Base-by-base conservation (phyloP, 805 yeast species). In the Saccharomycopsis synnaedendra region DNA sequence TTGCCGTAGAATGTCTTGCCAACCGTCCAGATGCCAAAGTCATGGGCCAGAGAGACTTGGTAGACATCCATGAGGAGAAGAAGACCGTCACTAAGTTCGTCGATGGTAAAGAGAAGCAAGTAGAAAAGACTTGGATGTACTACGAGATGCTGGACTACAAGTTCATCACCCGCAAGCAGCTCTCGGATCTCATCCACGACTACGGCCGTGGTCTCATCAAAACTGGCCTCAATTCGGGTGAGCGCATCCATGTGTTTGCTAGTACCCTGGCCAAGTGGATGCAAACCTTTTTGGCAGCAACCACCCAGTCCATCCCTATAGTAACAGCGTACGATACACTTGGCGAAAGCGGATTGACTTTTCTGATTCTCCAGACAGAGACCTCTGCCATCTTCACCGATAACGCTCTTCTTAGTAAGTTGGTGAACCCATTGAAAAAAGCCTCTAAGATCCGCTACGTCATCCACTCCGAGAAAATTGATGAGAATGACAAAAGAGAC, bases 321-420 rank as follows among this genome's bases (percentile, higher is more conserved):
- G 97, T 88, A 39, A 93, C 98, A 10, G 97, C 98, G 37, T 93
- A 93, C 65, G 97, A 89, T 64, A 87, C 96, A 40, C 72, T 89
- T 55, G 97, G 97, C 49, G 95, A 87, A 65, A 73, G 74, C 36
- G 96, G 96, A 29, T 73, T 89, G 60, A 82, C 82, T 49, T 95
- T 84, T 65, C 88, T 97, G 3, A 71, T 93, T 60, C 72, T 75
- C 39, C 85, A 89, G 67, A 87, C 97, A 3, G 85, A 73, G 43
- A 78, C 95, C 31, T 71, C 65, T 46, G 95, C 82, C 28, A 71
- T 93, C 51, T 87, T 83, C 65, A 84, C 95, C 42, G 97, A 93
- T 63, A 88, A 84, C 60, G 70, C 75, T 19, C 72, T 89, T 51
- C 71, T 93, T 56, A 59, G 61, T 34, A 74, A 80, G 49, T 76